Evolutionary conservation across 768 basidiomycete species (phyloP), one percentile per base, ranked within the genome.

Genomic region (Tricholoma terreum): DNA sequence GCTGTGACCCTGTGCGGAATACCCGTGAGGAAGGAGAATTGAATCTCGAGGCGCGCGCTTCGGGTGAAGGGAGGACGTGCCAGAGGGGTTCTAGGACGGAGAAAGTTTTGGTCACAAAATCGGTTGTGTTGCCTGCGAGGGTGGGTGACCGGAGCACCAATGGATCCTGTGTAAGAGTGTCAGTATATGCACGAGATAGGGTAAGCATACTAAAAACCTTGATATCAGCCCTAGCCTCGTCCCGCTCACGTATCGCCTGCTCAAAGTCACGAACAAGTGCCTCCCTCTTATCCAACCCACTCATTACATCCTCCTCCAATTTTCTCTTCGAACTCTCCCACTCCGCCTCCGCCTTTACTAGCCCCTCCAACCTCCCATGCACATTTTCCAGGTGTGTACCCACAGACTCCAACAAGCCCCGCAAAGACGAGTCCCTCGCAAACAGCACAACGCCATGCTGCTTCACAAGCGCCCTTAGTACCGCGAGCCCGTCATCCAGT

Each of bases 21-120:
- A 73, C 72, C 55, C 80, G 79, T 49, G 71, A 77, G 55, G 52
- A 53, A 7, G 46, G 27, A 2, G 68, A 65, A 40, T 70, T 73
- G 61, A 89, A 81, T 64, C 84, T 89, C 50, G 84, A 73, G 1
- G 84, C 86, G 27, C 95, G 89, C 11, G 86, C 82, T 71, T 94
- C 91, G 9, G 90, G 85, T 2, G 92, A 90, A 10, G 94, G 94
- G 0, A 98, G 81, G 38, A 88, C 77, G 4, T 79, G 72, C 93
- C 94, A 98, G 21, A 96, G 64, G 9, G 90, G 84, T 51, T 80
- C 80, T 30, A 96, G 80, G 19, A 86, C 69, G 5, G 84, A 76
- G 35, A 85, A 76, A 58, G 92, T 76, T 6, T 80, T 78, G 22
- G 77, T 75, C 15, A 82, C 76, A 46, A 87, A 86, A 19, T 69